phyloP scores from a whole-genome alignment of 2,329 filamentous ascomycete species.

The Leptoxyphium fumago region DNA sequence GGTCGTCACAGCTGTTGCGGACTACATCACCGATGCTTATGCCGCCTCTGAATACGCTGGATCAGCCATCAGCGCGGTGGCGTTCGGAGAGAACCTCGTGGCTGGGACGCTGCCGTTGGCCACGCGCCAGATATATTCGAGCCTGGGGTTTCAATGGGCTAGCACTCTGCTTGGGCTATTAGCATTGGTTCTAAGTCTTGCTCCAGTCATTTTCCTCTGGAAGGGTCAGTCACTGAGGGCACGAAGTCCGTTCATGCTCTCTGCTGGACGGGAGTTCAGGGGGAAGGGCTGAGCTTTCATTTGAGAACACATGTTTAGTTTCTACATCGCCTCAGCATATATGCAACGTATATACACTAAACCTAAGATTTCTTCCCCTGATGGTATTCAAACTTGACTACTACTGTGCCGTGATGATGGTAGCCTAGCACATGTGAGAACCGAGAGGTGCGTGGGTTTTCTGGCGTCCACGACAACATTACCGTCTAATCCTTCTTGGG shows the following conservation, averaged over 20 bases:
- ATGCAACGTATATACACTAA: no score
- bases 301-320: no score
- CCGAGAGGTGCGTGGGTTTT: no score
- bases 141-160: conserved; percentile 35
- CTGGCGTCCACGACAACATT: no score
- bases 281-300: no score
- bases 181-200: conserved; percentile 28
- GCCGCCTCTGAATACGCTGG: conserved; percentile 30
- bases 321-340: no score
- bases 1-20: conserved; percentile 31
- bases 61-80: conserved; percentile 34
- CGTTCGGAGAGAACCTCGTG: conserved; percentile 34
- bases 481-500: background rate
- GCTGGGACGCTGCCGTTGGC: conserved; percentile 35
- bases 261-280: background rate
- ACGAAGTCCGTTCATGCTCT: conserved; percentile 20
- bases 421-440: no score
- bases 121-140: conserved; percentile 32
- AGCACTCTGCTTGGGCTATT: conserved; percentile 33
- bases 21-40: conserved; percentile 38
- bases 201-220: conserved; percentile 29
- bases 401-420: no score
- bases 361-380: no score
- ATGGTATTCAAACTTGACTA: no score
- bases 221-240: conserved; percentile 19